Conservation (phyloP, 257 asterid species). For the Ilex asprella region DNA sequence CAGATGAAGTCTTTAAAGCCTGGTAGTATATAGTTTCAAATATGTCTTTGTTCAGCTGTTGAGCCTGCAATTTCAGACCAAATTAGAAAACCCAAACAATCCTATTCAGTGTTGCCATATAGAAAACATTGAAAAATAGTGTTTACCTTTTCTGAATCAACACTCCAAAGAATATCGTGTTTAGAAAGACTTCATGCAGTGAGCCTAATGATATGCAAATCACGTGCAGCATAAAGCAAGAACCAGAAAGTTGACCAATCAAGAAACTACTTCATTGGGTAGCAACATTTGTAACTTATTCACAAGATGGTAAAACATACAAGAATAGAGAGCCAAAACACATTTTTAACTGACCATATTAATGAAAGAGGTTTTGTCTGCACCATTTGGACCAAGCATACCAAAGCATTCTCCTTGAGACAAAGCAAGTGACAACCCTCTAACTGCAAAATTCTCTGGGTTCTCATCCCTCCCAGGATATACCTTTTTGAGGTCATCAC, state of each 20-base stretch:
- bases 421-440: constrained; percentile 86
- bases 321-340: neutral
- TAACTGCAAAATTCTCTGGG: constrained; percentile 84
- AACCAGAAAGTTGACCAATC: neutral
- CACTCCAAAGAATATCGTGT: neutral
- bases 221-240: constrained; percentile 2
- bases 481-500: constrained; percentile 68
- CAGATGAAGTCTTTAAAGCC: too few relatives aligned
- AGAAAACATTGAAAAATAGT: too few relatives aligned
- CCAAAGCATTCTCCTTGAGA: constrained; percentile 96
- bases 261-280: too few relatives aligned
- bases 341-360: constrained; percentile 61
- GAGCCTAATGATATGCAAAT: neutral
- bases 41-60: too few relatives aligned
- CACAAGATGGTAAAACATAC: too few relatives aligned
- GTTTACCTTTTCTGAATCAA: too few relatives aligned
- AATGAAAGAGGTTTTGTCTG: constrained; percentile 94
- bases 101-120: too few relatives aligned
- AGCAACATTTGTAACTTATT: too few relatives aligned
- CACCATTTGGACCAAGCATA: constrained; percentile 99
- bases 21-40: too few relatives aligned
- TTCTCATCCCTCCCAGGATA: constrained; percentile 93
- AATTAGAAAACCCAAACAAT: too few relatives aligned
- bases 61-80: too few relatives aligned
- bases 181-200: neutral